phyloP scores from a whole-genome alignment of 2,329 filamentous ascomycete species.

The Lachnellula occidentalis region DNA sequence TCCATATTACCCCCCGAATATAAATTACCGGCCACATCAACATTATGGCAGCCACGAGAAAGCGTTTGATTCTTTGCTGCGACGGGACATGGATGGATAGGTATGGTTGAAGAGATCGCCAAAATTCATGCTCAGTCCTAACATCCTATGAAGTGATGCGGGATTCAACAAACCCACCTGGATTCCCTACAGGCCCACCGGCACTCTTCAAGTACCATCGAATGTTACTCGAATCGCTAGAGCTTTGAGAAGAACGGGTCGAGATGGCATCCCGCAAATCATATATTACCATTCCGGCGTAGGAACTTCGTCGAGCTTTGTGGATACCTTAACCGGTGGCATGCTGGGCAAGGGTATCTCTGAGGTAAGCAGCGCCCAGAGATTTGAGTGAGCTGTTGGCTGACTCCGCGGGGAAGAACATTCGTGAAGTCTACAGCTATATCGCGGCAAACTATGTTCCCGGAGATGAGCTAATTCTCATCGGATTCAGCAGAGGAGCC shows the following conservation, averaged over 20 bases:
- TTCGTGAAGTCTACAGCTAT: slow-evolving; percentile 45
- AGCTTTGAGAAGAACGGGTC: slow-evolving; percentile 46
- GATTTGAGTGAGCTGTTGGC: not conserved
- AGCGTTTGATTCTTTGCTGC: slow-evolving; percentile 29
- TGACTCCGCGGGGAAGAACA: slow-evolving; percentile 29
- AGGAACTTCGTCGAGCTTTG: slow-evolving; percentile 44
- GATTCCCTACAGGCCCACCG: slow-evolving; percentile 53
- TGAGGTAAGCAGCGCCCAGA: slow-evolving; percentile 16
- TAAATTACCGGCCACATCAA: not conserved
- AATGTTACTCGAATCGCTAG: slow-evolving; percentile 57
- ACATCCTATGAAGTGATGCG: slow-evolving; percentile 20
- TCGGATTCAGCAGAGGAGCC: slow-evolving; percentile 39
- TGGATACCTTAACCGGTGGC: slow-evolving; percentile 49
- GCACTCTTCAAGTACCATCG: slow-evolving; percentile 51
- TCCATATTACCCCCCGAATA: not conserved
- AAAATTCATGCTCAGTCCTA: not conserved
- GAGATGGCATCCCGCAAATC: slow-evolving; percentile 48
- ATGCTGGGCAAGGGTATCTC: slow-evolving; percentile 49
- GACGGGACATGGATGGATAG: slow-evolving; percentile 31
- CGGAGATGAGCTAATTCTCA: slow-evolving; percentile 36
- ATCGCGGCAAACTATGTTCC: slow-evolving; percentile 36
- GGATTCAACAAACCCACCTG: slow-evolving; percentile 27
- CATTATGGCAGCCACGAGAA: slow-evolving; percentile 4
- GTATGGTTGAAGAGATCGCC: slow-evolving; percentile 5
- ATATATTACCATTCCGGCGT: slow-evolving; percentile 58